Percentiles rank a stretch among this genome's conserved stretches.
Evolutionary conservation across 2,329 filamentous ascomycete genomes (phyloP).

Genomic region (Bipolaris sorokiniana): DNA sequence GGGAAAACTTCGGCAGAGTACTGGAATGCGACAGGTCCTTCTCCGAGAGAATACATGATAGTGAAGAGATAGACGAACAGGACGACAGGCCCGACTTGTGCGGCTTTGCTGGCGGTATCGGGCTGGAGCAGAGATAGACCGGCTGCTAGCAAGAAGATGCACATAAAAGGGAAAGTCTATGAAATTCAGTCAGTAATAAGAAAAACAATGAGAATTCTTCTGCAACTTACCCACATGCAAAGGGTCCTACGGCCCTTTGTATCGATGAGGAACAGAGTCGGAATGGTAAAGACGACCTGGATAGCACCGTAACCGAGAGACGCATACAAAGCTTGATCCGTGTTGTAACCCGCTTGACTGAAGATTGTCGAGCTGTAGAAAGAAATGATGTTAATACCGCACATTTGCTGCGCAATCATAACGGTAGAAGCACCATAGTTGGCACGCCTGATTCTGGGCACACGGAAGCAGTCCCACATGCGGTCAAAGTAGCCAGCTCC

Average conservation of each 20-base stretch:
- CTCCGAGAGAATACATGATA: constrained; percentile 46
- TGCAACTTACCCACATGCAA: constrained; percentile 26
- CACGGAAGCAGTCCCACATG: constrained; percentile 56
- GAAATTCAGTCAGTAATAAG: neutral
- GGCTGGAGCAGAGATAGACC: constrained; percentile 45
- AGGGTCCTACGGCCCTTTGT: constrained; percentile 47
- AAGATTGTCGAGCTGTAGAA: constrained; percentile 79
- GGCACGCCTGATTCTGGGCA: constrained; percentile 47
- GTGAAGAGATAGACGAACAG: constrained; percentile 30
- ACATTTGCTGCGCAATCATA: constrained; percentile 51
- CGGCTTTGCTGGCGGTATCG: constrained; percentile 22
- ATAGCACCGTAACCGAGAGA: constrained; percentile 48
- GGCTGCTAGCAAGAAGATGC: constrained; percentile 44
- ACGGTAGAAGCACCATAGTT: constrained; percentile 50
- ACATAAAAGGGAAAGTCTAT: constrained; percentile 47
- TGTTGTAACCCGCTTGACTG: constrained; percentile 54
- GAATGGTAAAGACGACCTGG: constrained; percentile 46
- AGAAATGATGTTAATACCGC: constrained; percentile 74
- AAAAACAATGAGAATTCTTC: neutral
- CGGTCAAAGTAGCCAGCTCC: constrained; percentile 50
- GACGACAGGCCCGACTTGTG: constrained; percentile 44
- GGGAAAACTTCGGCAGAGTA: constrained; percentile 50
- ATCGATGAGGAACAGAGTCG: constrained; percentile 49
- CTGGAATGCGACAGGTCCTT: constrained; percentile 59
- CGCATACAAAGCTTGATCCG: constrained; percentile 41